These are phyloP conservation scores for Phascolomyces articulosus DNA, from an alignment of 371 early-diverging fungal species.

Conservation along the genomic window DNA sequence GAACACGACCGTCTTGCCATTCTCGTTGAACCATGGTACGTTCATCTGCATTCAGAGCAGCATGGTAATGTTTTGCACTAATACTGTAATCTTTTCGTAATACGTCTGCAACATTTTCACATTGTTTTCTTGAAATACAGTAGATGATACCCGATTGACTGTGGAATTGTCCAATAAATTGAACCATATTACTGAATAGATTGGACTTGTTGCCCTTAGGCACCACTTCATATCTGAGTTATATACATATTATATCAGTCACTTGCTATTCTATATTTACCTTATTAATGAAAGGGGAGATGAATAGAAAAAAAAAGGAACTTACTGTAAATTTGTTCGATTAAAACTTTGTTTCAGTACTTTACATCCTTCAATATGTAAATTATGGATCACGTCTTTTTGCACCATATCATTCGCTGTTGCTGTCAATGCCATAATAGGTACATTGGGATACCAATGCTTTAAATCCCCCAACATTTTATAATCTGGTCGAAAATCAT, in stretches of 20 bases:
- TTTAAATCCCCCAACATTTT: constrained; percentile 73
- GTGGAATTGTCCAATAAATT: constrained; percentile 61
- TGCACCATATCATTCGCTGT: constrained; percentile 96
- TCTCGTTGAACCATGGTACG: constrained; percentile 81
- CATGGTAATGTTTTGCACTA: constrained; percentile 88
- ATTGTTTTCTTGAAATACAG: constrained; percentile 84
- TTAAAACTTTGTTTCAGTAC: constrained; percentile 91
- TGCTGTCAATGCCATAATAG: constrained; percentile 98
- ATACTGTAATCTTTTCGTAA: constrained; percentile 55
- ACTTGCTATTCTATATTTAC: too few relatives aligned
- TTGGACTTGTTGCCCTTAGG: constrained; percentile 40
- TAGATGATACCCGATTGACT: constrained; percentile 97
- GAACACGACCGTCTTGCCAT: constrained; percentile 83
- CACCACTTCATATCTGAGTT: constrained; percentile 78
- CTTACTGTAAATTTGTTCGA: constrained; percentile 72
- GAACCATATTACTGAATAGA: constrained; percentile 17
- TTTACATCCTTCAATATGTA: constrained; percentile 71
- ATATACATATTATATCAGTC: too few relatives aligned
- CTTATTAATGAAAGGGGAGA: neutral
- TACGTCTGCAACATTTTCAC: constrained; percentile 87
- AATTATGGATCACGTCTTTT: constrained; percentile 68
- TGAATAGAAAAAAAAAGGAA: constrained; percentile 5
- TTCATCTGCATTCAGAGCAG: constrained; percentile 83
- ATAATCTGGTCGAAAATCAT: constrained; percentile 93
- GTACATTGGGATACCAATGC: constrained; percentile 74